These are phyloP conservation scores for Marchantia polymorpha DNA, from an alignment of 225 moss, liverwort and hornwort genomes.

Conservation along the genomic window DNA sequence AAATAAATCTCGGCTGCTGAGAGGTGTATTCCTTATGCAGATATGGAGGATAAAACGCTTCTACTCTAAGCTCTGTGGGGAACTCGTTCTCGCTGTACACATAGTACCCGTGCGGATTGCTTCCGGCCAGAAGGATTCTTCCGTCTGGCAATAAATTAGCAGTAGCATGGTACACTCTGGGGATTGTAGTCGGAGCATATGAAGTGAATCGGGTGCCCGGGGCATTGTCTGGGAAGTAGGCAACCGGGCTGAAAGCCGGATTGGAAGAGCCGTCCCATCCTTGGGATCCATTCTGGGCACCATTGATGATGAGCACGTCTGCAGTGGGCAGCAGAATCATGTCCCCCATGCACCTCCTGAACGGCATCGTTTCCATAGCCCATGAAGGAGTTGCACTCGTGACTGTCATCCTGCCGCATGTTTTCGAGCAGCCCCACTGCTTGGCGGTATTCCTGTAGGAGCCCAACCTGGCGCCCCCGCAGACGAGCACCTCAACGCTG, in stretches of 20 bases:
- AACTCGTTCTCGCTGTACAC: slow-evolving; percentile 29
- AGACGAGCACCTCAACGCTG: slow-evolving; percentile 51
- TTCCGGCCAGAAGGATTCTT: slow-evolving; percentile 65
- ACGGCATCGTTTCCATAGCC: slow-evolving; percentile 79
- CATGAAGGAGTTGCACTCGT: slow-evolving; percentile 42
- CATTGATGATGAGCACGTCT: slow-evolving; percentile 76
- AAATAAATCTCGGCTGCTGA: slow-evolving; percentile 15
- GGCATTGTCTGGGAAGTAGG: slow-evolving; percentile 45
- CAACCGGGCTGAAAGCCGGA: slow-evolving; percentile 64
- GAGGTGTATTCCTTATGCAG: slow-evolving; percentile 17
- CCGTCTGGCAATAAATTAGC: slow-evolving; percentile 74
- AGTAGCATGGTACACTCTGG: slow-evolving; percentile 67
- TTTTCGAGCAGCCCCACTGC: slow-evolving; percentile 29
- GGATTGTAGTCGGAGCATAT: slow-evolving; percentile 43
- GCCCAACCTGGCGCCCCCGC: slow-evolving; percentile 57
- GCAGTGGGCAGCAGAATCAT: slow-evolving; percentile 75
- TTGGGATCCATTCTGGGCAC: slow-evolving; percentile 84
- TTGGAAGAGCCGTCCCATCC: slow-evolving; percentile 66
- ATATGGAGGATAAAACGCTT: slow-evolving; percentile 39
- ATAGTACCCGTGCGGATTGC: slow-evolving; percentile 67
- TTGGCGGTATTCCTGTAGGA: slow-evolving; percentile 35
- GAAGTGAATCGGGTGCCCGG: slow-evolving; percentile 49
- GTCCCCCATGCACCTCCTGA: slow-evolving; percentile 75
- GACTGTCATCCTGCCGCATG: slow-evolving; percentile 53
- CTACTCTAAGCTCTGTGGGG: slow-evolving; percentile 17